Evolutionary conservation across 2,329 filamentous ascomycete species (phyloP), one percentile per base, ranked within the genome.

Genomic region (Aspergillus sp.): DNA sequence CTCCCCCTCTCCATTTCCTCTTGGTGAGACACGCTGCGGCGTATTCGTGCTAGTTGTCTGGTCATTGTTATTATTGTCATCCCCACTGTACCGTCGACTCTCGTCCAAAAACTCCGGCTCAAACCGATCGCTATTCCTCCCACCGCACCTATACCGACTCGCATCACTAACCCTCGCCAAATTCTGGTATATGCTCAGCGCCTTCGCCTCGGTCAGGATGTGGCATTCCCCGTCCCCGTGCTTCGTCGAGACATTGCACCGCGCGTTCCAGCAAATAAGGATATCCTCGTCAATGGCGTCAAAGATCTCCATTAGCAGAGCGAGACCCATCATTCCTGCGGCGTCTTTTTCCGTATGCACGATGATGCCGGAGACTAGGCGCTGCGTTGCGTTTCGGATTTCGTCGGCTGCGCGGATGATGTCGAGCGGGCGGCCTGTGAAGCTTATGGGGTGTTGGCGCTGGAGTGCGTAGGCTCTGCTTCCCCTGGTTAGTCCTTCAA

Each of bases 121-220:
- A 54, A 76, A 76, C 58, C 69, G 74, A 49, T 76, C 72, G 24
- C 14, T 37, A 12, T 37, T 37, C 14, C n/a, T 39, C 9, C 35
- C 21, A 19, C 24, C 17, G 6, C 27, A 6, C 9, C 23, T 44
- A 44, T 75, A 73, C 7, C 71, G 73, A 24, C 66, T 67, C 35
- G 73, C 71, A 52, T 73, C 67, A 62, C 69, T 73, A 55, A 70
- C 69, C 37, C 54, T 67, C 49, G 48, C 66, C 50, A 68, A 70
- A 58, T 68, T 78, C 55, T 68, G 72, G 64, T 66, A 70, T 57
- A 68, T 77, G 46, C 64, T 68, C 64, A 68, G 60, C 54, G 68
- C 75, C 79, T 96, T 64, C 87, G 84, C 6, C 70, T 90, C 60
- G 82, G 89, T 50, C 82, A 90, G 73, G 80, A 91, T 65, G 69